Conservation (phyloP, 2,329 filamentous ascomycete species). For the Dryadomyces quercivorus region DNA sequence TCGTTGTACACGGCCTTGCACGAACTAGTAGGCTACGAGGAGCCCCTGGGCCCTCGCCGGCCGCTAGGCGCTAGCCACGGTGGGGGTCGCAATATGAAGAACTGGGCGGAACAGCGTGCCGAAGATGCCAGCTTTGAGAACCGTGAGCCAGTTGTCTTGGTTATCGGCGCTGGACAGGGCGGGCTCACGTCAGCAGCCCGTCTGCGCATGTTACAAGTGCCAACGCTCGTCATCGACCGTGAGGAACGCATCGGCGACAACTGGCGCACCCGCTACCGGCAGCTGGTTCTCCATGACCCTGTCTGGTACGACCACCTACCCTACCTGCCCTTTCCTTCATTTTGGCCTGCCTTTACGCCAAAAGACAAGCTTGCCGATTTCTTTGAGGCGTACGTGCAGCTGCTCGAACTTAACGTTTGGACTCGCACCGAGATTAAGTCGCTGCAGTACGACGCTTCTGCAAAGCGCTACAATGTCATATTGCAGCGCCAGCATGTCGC, state of each 20-base stretch:
- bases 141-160: constrained; percentile 43
- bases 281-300: constrained; percentile 56
- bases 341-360: constrained; percentile 59
- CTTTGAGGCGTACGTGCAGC: constrained; percentile 51
- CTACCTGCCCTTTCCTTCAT: constrained; percentile 49
- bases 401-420: constrained; percentile 61
- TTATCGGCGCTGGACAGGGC: constrained; percentile 48
- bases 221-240: constrained; percentile 44
- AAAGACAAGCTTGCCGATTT: constrained; percentile 62
- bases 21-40: constrained; percentile 41
- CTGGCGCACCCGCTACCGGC: constrained; percentile 50
- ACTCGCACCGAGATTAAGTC: constrained; percentile 35
- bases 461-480: constrained; percentile 41
- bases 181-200: constrained; percentile 46
- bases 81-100: constrained; percentile 35
- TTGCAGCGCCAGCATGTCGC: constrained; percentile 34
- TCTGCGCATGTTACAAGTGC: constrained; percentile 44
- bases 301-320: constrained; percentile 51
- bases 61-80: constrained; percentile 46
- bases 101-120: constrained; percentile 45
- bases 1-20: constrained; percentile 49
- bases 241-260: constrained; percentile 49
- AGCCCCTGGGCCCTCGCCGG: constrained; percentile 32
- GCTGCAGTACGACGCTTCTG: constrained; percentile 36
- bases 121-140: constrained; percentile 34